phyloP scores from a whole-genome alignment of 139 green algal species.

The Chlamydomonas sp. region DNA sequence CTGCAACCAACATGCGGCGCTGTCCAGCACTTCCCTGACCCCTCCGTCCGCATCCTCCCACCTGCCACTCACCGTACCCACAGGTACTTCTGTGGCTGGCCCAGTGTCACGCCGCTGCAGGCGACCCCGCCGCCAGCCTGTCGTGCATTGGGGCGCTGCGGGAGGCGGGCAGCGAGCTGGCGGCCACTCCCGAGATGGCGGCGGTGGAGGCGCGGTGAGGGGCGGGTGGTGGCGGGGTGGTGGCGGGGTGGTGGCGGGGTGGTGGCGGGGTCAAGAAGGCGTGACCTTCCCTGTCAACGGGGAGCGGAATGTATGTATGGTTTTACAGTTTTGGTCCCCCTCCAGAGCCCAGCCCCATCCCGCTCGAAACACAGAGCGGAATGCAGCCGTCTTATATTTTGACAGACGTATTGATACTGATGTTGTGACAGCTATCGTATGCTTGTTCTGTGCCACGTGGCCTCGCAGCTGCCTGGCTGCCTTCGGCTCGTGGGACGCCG shows the following conservation, averaged over 20 bases:
- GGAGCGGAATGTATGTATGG: not conserved
- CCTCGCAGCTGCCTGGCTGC: not conserved
- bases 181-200: constrained; percentile 13
- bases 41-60: not conserved
- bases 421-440: too few relatives aligned
- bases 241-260: too few relatives aligned
- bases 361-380: not conserved
- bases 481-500: not conserved
- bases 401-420: too few relatives aligned
- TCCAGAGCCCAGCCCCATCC: not conserved
- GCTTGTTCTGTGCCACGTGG: too few relatives aligned
- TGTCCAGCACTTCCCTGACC: not conserved
- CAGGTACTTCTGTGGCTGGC: constrained; percentile 37
- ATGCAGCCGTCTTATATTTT: too few relatives aligned
- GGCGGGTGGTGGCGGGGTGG: not conserved
- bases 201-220: constrained; percentile 12
- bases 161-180: constrained; percentile 18
- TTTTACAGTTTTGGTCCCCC: not conserved
- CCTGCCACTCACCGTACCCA: not conserved
- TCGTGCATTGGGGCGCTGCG: constrained; percentile 1
- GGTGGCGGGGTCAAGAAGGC: not conserved
- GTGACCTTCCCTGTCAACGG: not conserved
- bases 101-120: constrained; percentile 6
- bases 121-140: constrained; percentile 3
- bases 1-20: not conserved